Percentiles rank a stretch among this genome's conserved stretches.
phyloP scores from a whole-genome alignment of 2,329 filamentous ascomycete genomes.

The Leptographium galeiforme region DNA sequence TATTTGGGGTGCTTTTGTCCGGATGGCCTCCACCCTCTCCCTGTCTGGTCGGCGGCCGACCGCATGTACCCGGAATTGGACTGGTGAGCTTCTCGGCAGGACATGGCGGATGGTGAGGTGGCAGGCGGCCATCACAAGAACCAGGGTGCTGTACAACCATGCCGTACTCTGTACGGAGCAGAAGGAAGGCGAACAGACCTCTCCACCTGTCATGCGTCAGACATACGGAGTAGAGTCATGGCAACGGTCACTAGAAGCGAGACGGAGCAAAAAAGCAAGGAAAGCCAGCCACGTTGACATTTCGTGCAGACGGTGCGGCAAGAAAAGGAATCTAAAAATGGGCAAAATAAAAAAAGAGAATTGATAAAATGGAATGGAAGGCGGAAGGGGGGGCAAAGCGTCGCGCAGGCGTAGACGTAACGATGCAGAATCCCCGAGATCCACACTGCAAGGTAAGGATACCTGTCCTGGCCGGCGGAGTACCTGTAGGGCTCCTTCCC shows the following conservation, averaged over 20 bases:
- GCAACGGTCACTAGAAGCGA: not conserved
- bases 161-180: not conserved
- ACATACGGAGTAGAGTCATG: not conserved
- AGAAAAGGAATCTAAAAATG: not conserved
- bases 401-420: not conserved
- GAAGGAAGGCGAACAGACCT: conserved; percentile 15
- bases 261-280: no score
- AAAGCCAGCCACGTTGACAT: not conserved
- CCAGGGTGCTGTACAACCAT: not conserved
- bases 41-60: not conserved
- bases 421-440: not conserved
- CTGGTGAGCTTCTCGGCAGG: not conserved
- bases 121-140: not conserved
- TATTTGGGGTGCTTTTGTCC: not conserved
- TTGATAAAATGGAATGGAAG: not conserved
- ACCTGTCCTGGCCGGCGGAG: not conserved
- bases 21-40: not conserved
- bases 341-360: not conserved
- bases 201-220: conserved; percentile 22
- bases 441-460: not conserved
- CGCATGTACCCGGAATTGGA: not conserved
- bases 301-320: not conserved
- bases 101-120: not conserved
- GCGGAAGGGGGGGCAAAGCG: not conserved
- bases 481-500: not conserved